A percentile compares a stretch with the other conserved stretches of the same genome.
phyloP scores from a whole-genome alignment of 768 basidiomycete genomes.

The Boletus edulis region DNA sequence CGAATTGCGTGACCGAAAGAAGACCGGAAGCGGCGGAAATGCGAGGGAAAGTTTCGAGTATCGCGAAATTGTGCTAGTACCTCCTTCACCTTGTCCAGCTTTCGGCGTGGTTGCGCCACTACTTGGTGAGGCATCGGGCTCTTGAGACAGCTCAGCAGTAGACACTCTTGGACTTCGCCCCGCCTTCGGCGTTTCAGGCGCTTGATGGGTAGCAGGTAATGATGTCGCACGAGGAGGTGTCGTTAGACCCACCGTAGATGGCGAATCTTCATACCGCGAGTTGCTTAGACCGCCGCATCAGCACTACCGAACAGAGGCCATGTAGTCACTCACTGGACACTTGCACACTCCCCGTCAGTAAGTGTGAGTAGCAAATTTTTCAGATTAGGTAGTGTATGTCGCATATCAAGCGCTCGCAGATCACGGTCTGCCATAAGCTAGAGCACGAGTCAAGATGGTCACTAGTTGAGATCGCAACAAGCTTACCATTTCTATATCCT shows the following conservation, averaged over 20 bases:
- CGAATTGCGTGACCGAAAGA: constrained; percentile 61
- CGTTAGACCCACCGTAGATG: constrained; percentile 19
- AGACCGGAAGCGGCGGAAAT: constrained; percentile 61
- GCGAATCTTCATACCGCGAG: constrained; percentile 19
- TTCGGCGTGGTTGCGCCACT: constrained; percentile 64
- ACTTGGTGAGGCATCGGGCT: constrained; percentile 41
- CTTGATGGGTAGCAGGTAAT: constrained; percentile 6
- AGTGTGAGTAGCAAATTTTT: constrained; percentile 90
- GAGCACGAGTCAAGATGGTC: constrained; percentile 6
- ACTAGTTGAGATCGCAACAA: background rate
- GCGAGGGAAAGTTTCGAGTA: constrained; percentile 49
- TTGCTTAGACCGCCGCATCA: constrained; percentile 19
- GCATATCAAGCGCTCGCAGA: constrained; percentile 85
- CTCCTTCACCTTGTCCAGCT: constrained; percentile 34
- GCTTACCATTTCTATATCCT: constrained; percentile 89
- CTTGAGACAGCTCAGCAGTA: constrained; percentile 27
- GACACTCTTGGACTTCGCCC: constrained; percentile 15
- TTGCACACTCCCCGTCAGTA: constrained; percentile 62
- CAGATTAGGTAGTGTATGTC: constrained; percentile 95
- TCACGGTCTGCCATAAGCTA: constrained; percentile 92
- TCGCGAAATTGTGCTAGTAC: constrained; percentile 21
- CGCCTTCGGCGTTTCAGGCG: constrained; percentile 28
- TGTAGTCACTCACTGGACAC: constrained; percentile 41
- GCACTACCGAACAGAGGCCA: constrained; percentile 1
- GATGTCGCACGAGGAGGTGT: constrained; percentile 23